A percentile compares a stretch with the other conserved stretches of the same genome.
Conservation (phyloP, 208 protist species). For the Trypanosoma cruzi region DNA sequence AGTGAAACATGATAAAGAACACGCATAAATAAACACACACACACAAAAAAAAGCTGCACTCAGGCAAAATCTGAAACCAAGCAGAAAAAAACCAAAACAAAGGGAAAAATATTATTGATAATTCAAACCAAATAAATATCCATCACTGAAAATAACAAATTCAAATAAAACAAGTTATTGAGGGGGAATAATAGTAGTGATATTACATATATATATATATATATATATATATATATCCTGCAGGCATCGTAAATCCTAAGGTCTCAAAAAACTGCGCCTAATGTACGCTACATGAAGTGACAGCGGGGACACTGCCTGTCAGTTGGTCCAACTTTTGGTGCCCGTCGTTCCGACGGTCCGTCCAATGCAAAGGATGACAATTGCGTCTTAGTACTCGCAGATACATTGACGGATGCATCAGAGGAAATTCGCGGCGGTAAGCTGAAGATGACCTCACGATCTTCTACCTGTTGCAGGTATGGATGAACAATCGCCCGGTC, state of each 20-base stretch:
- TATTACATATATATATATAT: no score
- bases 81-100: no score
- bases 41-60: no score
- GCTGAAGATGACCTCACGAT: neutral
- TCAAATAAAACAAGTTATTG: no score
- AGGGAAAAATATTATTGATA: no score
- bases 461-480: neutral
- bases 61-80: no score
- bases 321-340: neutral
- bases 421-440: neutral
- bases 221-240: no score
- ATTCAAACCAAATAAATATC: no score
- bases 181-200: no score
- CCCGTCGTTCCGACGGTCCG: neutral
- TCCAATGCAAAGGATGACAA: neutral
- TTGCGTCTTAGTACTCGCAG: neutral
- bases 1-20: no score
- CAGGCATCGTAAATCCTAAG: neutral
- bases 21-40: no score
- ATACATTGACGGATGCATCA: neutral
- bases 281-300: neutral
- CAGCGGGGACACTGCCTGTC: neutral
- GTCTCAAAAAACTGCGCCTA: neutral
- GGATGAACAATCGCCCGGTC: neutral
- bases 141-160: no score